Evolutionary conservation across 2,329 filamentous ascomycete species (phyloP), one percentile per base, ranked within the genome.

Genomic region (Chaetomium sp.): DNA sequence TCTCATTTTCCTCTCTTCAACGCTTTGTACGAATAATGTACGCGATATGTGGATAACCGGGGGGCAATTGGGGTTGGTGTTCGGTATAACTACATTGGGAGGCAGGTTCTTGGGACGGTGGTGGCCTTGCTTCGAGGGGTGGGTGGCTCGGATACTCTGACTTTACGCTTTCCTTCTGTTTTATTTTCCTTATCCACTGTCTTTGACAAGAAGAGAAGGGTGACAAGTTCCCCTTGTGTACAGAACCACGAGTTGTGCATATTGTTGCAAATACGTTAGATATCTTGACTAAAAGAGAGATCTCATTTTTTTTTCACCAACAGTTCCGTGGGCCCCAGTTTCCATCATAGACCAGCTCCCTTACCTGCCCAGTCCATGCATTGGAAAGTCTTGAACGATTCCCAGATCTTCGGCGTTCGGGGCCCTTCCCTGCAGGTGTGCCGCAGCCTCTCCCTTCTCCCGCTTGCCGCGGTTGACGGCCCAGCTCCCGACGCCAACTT

Each of bases 21-120:
- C 8, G 37, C 32, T 42, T 33, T 52, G 59, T 61, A 61, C 43
- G 59, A 61, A 55, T 61, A 61, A 59, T 61, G 59, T 61, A 58
- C 43, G 46, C 47, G 54, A 53, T 52, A 55, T 14, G 40, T 40
- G 35, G 57, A 46, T 40, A 52, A 45, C 34, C 37, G 37, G 37
- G 12, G 47, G 48, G 42, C 40, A 38, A 35, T 32, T 48, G 35
- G 19, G 14, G 37, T 32, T 8, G 54, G 54, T 56, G 52, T 54
- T 53, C 42, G 38, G 53, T 3, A n/a, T 44, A 5, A 14, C 32
- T 45, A 56, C 45, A 53, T 49, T 57, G 43, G 48, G 42, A 49
- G 53, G 57, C n/a, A 27, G 19, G 3, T 27, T 27, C 19, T 27
- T 27, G 19, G 19, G 19, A 27, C 19, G 19, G 19, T 27, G 19